Percentiles rank a stretch among this genome's conserved stretches.
Evolutionary conservation across 1,284 basidiomycete species (phyloP).

Genomic region (Leccinum pachyderme): DNA sequence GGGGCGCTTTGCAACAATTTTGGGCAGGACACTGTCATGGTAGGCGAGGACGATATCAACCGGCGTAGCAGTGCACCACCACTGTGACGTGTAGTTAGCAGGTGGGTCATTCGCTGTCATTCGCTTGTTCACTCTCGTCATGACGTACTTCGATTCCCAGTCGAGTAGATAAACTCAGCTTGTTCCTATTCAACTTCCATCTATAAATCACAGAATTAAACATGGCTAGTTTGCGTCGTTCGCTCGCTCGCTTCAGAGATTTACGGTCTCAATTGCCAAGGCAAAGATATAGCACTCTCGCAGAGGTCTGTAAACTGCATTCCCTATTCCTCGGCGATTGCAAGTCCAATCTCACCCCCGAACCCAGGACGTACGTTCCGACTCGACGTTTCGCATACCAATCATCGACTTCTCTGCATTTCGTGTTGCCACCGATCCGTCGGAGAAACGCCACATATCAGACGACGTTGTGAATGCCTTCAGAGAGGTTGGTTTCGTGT

Average conservation of each 20-base stretch:
- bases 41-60: neutral
- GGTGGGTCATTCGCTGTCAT: no score
- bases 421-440: constrained; percentile 44
- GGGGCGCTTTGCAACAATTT: no score
- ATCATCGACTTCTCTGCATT: constrained; percentile 77
- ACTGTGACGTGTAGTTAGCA: no score
- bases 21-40: neutral
- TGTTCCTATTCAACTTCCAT: neutral
- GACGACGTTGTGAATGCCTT: constrained; percentile 73
- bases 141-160: neutral
- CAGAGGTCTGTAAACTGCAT: constrained; percentile 18
- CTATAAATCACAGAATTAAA: neutral
- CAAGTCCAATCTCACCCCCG: constrained; percentile 1
- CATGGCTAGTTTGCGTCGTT: constrained; percentile 18
- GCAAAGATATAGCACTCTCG: constrained; percentile 22
- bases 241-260: constrained; percentile 12
- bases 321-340: no score
- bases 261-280: constrained; percentile 2
- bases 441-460: constrained; percentile 63
- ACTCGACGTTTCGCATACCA: constrained; percentile 56
- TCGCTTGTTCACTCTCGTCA: neutral
- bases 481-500: constrained; percentile 76
- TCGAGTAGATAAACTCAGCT: no score
- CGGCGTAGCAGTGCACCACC: neutral
- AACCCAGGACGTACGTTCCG: constrained; percentile 25